Conservation (phyloP, 257 asterid species). For the Scutellaria barbata region DNA sequence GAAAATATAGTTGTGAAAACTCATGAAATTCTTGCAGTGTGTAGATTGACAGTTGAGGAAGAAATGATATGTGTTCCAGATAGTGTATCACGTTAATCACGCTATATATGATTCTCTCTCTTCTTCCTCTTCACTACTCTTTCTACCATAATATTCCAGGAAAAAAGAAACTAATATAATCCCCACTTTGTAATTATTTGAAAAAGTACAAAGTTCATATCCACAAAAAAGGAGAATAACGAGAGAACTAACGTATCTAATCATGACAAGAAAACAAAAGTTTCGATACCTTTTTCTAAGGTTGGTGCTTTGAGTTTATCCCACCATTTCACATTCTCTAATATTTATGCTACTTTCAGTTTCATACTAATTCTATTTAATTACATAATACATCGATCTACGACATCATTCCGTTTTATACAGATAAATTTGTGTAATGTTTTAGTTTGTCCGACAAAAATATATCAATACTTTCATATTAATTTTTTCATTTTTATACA, state of each 20-base stretch:
- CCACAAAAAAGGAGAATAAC: neutral
- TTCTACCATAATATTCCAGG: too few species aligned
- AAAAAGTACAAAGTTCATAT: neutral
- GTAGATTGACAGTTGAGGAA: conserved; percentile 35
- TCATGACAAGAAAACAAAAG: conserved; percentile 1
- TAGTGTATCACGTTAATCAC: conserved; percentile 43
- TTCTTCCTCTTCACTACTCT: conserved; percentile 31
- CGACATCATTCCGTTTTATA: too few species aligned
- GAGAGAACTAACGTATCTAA: neutral
- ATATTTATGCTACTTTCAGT: neutral
- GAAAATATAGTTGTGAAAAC: conserved; percentile 34
- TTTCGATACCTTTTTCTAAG: neutral
- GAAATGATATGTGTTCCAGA: conserved; percentile 1
- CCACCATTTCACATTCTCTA: neutral
- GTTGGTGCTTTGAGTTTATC: neutral
- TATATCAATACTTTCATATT: too few species aligned
- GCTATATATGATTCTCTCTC: conserved; percentile 34
- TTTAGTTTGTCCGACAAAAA: too few species aligned
- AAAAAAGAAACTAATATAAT: conserved; percentile 1
- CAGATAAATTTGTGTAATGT: too few species aligned
- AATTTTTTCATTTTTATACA: too few species aligned
- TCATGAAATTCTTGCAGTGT: conserved; percentile 47
- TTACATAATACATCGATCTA: too few species aligned
- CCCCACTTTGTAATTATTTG: conserved; percentile 19
- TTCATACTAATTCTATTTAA: neutral